Evolutionary conservation across 2,329 filamentous ascomycete species (phyloP).

Genomic region (Davidsoniella eucalypti): DNA sequence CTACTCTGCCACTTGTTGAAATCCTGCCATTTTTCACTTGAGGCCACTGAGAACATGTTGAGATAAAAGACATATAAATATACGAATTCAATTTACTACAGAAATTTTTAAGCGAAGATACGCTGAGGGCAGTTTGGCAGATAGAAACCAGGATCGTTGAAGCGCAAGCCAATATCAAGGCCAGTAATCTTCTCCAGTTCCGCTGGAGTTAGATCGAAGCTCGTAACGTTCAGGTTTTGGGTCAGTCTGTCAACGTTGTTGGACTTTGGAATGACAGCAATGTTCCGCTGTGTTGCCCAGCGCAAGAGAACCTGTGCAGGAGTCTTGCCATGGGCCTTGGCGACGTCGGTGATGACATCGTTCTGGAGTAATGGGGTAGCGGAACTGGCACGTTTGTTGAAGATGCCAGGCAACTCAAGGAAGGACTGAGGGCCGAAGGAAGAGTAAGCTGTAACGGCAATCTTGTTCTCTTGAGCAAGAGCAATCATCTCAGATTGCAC

Average conservation of each 20-base stretch:
- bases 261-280: slow-evolving; percentile 73
- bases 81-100: neutral
- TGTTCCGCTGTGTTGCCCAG: slow-evolving; percentile 70
- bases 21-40: too few species aligned
- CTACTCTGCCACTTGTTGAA: too few species aligned
- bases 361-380: slow-evolving; percentile 52
- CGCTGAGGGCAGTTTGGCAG: slow-evolving; percentile 28
- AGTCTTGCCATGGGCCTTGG: slow-evolving; percentile 53
- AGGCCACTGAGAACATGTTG: too few species aligned
- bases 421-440: slow-evolving; percentile 69
- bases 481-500: slow-evolving; percentile 56
- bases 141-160: slow-evolving; percentile 47
- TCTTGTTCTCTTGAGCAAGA: slow-evolving; percentile 51
- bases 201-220: slow-evolving; percentile 46
- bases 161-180: slow-evolving; percentile 51
- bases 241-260: slow-evolving; percentile 35
- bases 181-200: slow-evolving; percentile 52
- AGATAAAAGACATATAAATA: too few species aligned
- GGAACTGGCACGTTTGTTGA: slow-evolving; percentile 36
- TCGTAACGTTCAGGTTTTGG: slow-evolving; percentile 50
- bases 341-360: slow-evolving; percentile 44
- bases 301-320: slow-evolving; percentile 69
- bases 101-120: slow-evolving; percentile 29
- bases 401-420: slow-evolving; percentile 42
- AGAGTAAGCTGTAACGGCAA: slow-evolving; percentile 68